Evolutionary conservation across 371 early-diverging fungal genomes (phyloP), one percentile per base, ranked within the genome.

Genomic region (Mortierella sp.): DNA sequence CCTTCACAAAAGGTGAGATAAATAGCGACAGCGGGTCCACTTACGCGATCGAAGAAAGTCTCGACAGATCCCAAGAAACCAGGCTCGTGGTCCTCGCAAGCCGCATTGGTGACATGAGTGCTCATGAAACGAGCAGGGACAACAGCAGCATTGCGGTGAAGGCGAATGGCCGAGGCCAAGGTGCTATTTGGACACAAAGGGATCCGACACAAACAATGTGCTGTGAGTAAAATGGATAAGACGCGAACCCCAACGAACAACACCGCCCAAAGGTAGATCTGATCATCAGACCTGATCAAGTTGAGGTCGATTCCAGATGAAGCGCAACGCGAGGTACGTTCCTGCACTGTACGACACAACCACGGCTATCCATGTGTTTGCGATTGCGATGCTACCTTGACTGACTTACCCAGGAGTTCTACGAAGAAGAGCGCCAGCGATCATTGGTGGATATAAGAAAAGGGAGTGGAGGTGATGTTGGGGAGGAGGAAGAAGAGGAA

Each of bases 11-110:
- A 30, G 21, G 60, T 60, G 34, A 34, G 34, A 34, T 34, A n/a
- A n/a, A n/a, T n/a, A n/a, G 34, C 34, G 7, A 34, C 10, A 34
- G 34, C 4, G 34, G 34, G 34, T 34, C 10, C 7, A 34, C 34
- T 54, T 61, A 67, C 67, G 49, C 79, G 78, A 79, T 94, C 92
- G 70, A 86, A 94, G 67, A 86, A 94, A 55, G 86, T 84, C 73
- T 91, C 93, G 46, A 95, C 95, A 6, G 92, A 91, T 34, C 89
- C 80, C 71, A 95, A 81, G 81, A 95, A 95, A 63, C 80, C 72
- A 41, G 94, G 94, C 66, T 93, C 94, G 64, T 91, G 71, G 21
- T 82, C 82, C 45, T 88, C 85, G 64, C 89, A 90, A 56, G 92
- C 92, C 47, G 69, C 61, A 71, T 90, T 85, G 30, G 87, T 88